Evolutionary conservation across 2,329 filamentous ascomycete genomes (phyloP).

Genomic region (Paracorniculantispora psalliotae): DNA sequence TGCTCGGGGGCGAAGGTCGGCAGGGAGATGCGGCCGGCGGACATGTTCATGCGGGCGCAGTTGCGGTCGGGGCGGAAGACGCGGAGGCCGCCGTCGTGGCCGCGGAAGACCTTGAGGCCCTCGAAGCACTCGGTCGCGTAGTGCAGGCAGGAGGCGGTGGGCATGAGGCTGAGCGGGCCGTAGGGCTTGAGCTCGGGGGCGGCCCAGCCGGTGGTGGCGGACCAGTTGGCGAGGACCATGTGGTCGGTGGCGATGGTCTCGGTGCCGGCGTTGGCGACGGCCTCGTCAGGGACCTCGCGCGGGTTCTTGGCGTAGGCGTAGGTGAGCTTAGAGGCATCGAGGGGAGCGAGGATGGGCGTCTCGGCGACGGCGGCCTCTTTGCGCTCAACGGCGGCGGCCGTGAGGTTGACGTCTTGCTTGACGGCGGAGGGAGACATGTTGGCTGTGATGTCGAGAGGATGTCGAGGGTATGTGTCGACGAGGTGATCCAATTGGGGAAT

Average conservation of each 20-base stretch:
- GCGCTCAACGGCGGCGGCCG: conserved; percentile 46
- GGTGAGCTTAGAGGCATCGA: conserved; percentile 58
- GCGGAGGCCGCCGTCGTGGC: conserved; percentile 67
- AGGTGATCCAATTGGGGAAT: not conserved
- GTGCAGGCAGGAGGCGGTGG: conserved; percentile 75
- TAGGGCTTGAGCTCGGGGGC: conserved; percentile 71
- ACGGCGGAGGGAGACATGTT: conserved; percentile 46
- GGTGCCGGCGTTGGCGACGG: conserved; percentile 38
- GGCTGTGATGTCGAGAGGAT: conserved; percentile 8
- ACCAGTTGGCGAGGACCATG: conserved; percentile 77
- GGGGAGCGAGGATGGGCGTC: conserved; percentile 48
- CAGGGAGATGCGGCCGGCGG: conserved; percentile 63
- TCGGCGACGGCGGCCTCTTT: conserved; percentile 31
- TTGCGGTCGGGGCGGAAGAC: conserved; percentile 75
- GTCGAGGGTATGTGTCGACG: not conserved
- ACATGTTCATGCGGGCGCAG: conserved; percentile 58
- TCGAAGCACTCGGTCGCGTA: conserved; percentile 93
- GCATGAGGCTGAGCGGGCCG: conserved; percentile 71
- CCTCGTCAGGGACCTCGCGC: conserved; percentile 49
- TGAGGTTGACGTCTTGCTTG: conserved; percentile 47
- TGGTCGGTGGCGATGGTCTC: conserved; percentile 72
- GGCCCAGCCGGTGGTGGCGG: conserved; percentile 60
- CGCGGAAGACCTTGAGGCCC: conserved; percentile 76
- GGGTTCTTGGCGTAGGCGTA: conserved; percentile 48
- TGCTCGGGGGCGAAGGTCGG: conserved; percentile 67